Evolutionary conservation across 768 basidiomycete species (phyloP).

Genomic region (Fomitopsis serialis): DNA sequence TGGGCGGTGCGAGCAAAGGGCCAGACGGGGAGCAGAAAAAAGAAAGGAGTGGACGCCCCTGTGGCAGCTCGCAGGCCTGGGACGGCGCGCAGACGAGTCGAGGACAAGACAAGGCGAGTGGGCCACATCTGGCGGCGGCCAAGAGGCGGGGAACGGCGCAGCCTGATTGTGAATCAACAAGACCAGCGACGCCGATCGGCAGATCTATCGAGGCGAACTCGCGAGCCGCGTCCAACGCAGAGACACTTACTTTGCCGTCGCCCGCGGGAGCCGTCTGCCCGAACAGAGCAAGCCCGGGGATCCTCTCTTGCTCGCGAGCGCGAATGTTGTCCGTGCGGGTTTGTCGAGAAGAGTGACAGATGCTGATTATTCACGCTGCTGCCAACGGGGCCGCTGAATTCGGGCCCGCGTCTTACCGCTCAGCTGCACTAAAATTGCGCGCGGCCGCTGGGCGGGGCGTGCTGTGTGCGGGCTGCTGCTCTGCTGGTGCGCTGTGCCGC

Average conservation of each 20-base stretch:
- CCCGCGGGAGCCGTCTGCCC: not conserved
- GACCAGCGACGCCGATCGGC: constrained; percentile 7
- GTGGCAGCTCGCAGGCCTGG: not conserved
- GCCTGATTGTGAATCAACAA: constrained; percentile 3
- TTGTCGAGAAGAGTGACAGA: not conserved
- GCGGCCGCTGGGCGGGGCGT: not conserved
- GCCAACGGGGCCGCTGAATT: not conserved
- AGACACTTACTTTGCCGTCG: not conserved
- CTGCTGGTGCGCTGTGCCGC: not conserved
- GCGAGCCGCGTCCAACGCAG: not conserved
- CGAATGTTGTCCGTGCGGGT: not conserved
- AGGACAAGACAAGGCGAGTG: not conserved
- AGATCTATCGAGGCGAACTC: constrained; percentile 5
- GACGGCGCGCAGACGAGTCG: constrained; percentile 1
- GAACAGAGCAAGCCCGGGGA: not conserved
- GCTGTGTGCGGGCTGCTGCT: not conserved
- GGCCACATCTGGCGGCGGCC: not conserved
- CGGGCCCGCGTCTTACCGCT: not conserved
- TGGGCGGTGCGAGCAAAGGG: not conserved
- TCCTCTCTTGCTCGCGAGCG: not conserved
- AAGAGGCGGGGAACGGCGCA: constrained; percentile 1
- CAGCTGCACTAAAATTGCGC: not conserved
- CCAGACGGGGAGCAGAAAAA: not conserved
- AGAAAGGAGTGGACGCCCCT: constrained; percentile 2
- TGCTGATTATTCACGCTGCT: constrained; percentile 1